Base-by-base conservation (phyloP, 208 protist species). In the Trypanosoma congolense region DNA sequence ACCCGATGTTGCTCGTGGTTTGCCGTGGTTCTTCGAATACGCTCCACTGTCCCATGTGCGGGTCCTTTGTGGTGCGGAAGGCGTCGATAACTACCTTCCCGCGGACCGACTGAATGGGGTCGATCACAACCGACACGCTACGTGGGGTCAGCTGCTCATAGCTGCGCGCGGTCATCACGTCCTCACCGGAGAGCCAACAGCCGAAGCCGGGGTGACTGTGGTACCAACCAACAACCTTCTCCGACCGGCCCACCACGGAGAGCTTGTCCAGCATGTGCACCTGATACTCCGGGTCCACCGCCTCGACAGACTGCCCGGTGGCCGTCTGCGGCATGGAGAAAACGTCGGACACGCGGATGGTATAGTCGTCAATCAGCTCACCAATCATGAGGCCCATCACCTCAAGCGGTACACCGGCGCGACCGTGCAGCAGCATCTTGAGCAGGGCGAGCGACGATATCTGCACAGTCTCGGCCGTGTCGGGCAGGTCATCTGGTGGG, bases 341-440 rank as follows among this genome's bases (percentile, higher is more conserved):
- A 19, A 99, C 98, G 75, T 99, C 97, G 6, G 97, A 83, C 14
- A 98, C 97, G 19, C 89, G 88, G 48, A 99, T 97, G 8, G 99
- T 99, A 87, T 99, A 99, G 48, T 99, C 97, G 77, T 99, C 99
- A 55, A 99, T 96, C 77, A 99, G 99, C 66, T 99, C 92, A 40
- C 99, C 99, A 8, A 99, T 94, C 98, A 99, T 99, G 19, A 99
- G 87, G 14, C 99, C 99, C 98, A 99, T 99, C 47, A 99, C 98
- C 80, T 99, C 99, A 56, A 99, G 92, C 33, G 99, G 99, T 29
- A 99, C 97, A 47, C 99, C 99, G 22, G 98, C 97, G 30, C 97
- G 88, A 21, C 97, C 98, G 74, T 99, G 98, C 63, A 99, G 98
- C 24, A 99, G 92, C 98, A 99, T 99, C 85, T 97, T 99, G 22